Evolutionary conservation across 169 alveolate genomes (phyloP), one percentile per base, ranked within the genome.

Genomic region (Cryptosporidium sp.): DNA sequence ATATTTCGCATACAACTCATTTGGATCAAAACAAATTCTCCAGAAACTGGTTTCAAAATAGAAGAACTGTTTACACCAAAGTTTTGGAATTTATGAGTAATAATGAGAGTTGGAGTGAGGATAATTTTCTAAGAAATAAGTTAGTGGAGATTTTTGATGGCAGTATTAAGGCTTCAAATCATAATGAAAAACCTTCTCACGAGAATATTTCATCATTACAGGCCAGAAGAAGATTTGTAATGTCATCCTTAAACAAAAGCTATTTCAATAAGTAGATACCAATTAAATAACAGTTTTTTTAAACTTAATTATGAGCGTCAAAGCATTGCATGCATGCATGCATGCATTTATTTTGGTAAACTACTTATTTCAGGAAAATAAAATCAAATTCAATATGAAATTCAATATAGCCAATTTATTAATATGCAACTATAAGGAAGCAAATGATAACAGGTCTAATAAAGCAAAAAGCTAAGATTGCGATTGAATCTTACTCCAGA

Each of bases 401-500:
- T 8, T 23, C 2, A 56, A 21, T 56, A 56, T 56, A 56, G 35
- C 3, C 10, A 29, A 53, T 7, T 56, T 56, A 65, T 65, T 29
- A 65, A 65, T n/a, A n/a, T 33, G 56, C 3, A 48, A 48, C 56
- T 48, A 48, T 48, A 48, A 48, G 21, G 21, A 48, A 48, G 2
- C 1, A 0, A 48, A 48, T 2, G 10, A 42, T 42, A 1, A 14
- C 21, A 12, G 56, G 23, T 42, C 1, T 48, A 1, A 12, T 48
- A 3, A 14, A 48, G 8, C 21, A 48, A 48, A 48, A 42, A 48
- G 18, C 67, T 56, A 56, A 21, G 67, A 56, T 16, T 61, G 42
- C 16, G 75, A 62, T 62, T 60, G 73, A 23, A 80, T 80, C 26
- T 65, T 61, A 39, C 44, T 67, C 89, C 89, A 80, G 18, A 80